Evolutionary conservation across 1,284 basidiomycete genomes (phyloP), one percentile per base, ranked within the genome.

Genomic region (Rhodotorula mucilaginosa): DNA sequence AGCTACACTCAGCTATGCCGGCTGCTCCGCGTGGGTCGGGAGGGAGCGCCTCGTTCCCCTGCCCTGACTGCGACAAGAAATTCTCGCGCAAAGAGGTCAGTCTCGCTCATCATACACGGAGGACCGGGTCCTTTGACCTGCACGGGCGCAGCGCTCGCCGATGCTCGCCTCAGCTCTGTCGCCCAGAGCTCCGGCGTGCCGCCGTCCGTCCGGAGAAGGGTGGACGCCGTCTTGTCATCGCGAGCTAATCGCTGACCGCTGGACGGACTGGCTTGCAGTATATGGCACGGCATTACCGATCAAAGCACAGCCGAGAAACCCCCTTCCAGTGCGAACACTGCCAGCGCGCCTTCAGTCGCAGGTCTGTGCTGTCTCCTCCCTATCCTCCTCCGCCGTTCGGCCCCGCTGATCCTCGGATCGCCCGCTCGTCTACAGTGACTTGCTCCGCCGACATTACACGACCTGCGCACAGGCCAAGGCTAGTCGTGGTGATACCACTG

Each of bases 51-150:
- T 39, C 26, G n/a, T 68, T 62, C 61, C 29, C 60, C 15, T 72
- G 70, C 49, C 34, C 61, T 4, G 57, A 70, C 57, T 73, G 72
- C 51, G 68, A 64, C 54, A 73, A 73, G 72, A 44, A 49, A 21
- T 73, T 73, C 66, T 67, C 72, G 23, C 44, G 72, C 26, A 70
- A 70, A 29, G 72, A 73, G 65, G 68, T 63, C n/a, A 15, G 65
- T 58, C 26, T 26, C 26, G 26, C 26, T 26, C 26, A 26, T 26
- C 26, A 26, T 26, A 26, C 26, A 26, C 26, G 26, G 26, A 26
- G 26, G 26, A 26, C 26, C 26, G 26, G 26, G 26, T 26, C 26
- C 26, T 26, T 26, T 26, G 26, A 26, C 26, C 26, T 26, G 26
- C 26, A 26, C 26, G 26, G 26, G 26, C 26, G 26, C 26, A 26